Percentiles rank a stretch among this genome's conserved stretches.
Conservation (phyloP, 345 rosid species). For the Pugionium cornutum region DNA sequence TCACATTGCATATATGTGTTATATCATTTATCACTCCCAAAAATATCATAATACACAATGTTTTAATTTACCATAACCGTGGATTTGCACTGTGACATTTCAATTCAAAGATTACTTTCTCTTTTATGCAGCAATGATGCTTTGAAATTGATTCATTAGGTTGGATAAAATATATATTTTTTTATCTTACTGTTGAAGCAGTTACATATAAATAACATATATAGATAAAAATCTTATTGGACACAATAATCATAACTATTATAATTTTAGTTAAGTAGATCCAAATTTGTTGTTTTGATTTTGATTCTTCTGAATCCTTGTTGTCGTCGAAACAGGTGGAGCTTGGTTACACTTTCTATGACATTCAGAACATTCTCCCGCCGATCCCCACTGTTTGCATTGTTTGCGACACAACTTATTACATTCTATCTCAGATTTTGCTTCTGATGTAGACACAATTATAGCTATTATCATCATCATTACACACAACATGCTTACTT, state of each 20-base stretch:
- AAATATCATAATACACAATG: too few species aligned
- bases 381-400: not conserved
- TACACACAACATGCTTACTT: not conserved
- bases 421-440: conserved; percentile 14
- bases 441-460: conserved; percentile 6
- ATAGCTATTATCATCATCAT: conserved; percentile 15
- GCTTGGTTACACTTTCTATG: not conserved
- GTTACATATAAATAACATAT: too few species aligned
- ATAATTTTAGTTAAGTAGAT: not conserved
- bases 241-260: not conserved
- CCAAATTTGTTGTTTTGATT: not conserved
- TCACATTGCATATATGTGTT: too few species aligned
- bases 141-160: too few species aligned
- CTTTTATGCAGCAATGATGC: too few species aligned
- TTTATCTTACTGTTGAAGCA: too few species aligned
- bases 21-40: too few species aligned
- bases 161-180: too few species aligned
- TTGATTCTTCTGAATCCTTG: not conserved
- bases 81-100: too few species aligned
- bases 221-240: too few species aligned
- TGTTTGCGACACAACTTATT: conserved; percentile 2
- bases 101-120: too few species aligned
- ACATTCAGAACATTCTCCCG: not conserved
- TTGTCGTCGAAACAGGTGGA: not conserved
- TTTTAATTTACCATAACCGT: too few species aligned